These are phyloP conservation scores for Colletotrichum magnum DNA, from an alignment of 2,329 filamentous ascomycete genomes.

Conservation along the genomic window DNA sequence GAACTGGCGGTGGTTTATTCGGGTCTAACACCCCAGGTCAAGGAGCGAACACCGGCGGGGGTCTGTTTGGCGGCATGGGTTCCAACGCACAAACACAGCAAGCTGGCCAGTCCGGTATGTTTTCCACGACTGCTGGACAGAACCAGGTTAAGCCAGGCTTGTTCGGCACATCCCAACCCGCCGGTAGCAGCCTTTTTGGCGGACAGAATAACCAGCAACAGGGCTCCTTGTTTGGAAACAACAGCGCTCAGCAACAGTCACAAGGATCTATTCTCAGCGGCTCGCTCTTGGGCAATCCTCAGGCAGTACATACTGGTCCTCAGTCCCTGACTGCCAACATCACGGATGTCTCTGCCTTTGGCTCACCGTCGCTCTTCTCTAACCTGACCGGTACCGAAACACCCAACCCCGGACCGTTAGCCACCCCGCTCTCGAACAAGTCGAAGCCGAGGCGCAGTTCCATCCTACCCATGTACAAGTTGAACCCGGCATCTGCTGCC, in stretches of 20 bases:
- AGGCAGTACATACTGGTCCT: slow-evolving; percentile 63
- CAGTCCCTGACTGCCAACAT: slow-evolving; percentile 80
- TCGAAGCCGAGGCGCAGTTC: slow-evolving; percentile 82
- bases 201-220: slow-evolving; percentile 61
- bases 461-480: slow-evolving; percentile 87
- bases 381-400: slow-evolving; percentile 75
- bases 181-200: slow-evolving; percentile 69
- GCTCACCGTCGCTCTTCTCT: slow-evolving; percentile 87
- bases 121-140: slow-evolving; percentile 63
- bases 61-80: slow-evolving; percentile 66
- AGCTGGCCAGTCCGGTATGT: slow-evolving; percentile 59
- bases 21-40: slow-evolving; percentile 50
- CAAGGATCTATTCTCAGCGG: slow-evolving; percentile 56
- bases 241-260: slow-evolving; percentile 62
- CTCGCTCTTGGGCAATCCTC: slow-evolving; percentile 73
- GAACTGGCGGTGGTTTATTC: slow-evolving; percentile 64
- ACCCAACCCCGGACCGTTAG: slow-evolving; percentile 87
- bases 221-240: slow-evolving; percentile 61
- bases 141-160: slow-evolving; percentile 68
- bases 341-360: slow-evolving; percentile 89
- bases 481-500: slow-evolving; percentile 84
- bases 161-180: slow-evolving; percentile 63
- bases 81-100: slow-evolving; percentile 52
- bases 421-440: slow-evolving; percentile 86
- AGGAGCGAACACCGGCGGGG: slow-evolving; percentile 50